Percentiles rank a stretch among this genome's conserved stretches.
Conservation (phyloP, 139 green algal genomes). For the Ettlia oleoabundans region DNA sequence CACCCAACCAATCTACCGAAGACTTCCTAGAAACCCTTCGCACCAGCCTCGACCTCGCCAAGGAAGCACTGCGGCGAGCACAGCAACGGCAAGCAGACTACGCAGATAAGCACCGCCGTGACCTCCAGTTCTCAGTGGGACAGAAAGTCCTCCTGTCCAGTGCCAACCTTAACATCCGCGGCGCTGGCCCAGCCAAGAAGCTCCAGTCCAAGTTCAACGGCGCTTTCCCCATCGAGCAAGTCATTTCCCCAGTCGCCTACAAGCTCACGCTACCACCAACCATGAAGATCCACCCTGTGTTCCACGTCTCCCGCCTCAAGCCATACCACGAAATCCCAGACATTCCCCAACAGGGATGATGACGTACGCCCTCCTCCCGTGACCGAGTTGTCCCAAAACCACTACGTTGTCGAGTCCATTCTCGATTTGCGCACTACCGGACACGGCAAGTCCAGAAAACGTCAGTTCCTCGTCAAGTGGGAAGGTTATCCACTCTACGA, state of each 20-base stretch:
- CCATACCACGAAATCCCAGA: not conserved
- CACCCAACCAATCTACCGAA: no score
- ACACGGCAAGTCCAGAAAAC: not conserved
- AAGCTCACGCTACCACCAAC: not conserved
- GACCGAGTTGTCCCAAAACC: not conserved
- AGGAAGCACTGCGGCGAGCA: no score
- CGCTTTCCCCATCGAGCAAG: not conserved
- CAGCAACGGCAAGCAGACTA: no score
- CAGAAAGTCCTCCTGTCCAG: not conserved
- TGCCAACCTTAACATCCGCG: not conserved
- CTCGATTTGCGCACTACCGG: not conserved
- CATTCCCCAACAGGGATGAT: not conserved
- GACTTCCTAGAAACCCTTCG: no score
- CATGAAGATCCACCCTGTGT: not conserved
- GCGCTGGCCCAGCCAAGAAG: not conserved
- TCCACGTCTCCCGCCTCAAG: not conserved
- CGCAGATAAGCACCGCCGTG: not conserved
- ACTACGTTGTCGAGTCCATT: not conserved
- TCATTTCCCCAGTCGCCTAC: not conserved
- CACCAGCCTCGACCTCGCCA: no score
- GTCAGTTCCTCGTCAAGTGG: not conserved
- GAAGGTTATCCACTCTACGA: not conserved
- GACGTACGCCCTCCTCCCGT: not conserved
- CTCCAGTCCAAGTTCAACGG: not conserved
- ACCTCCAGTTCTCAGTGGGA: not conserved